phyloP scores from a whole-genome alignment of 1,284 basidiomycete genomes.

The Ceratobasidium sp. region DNA sequence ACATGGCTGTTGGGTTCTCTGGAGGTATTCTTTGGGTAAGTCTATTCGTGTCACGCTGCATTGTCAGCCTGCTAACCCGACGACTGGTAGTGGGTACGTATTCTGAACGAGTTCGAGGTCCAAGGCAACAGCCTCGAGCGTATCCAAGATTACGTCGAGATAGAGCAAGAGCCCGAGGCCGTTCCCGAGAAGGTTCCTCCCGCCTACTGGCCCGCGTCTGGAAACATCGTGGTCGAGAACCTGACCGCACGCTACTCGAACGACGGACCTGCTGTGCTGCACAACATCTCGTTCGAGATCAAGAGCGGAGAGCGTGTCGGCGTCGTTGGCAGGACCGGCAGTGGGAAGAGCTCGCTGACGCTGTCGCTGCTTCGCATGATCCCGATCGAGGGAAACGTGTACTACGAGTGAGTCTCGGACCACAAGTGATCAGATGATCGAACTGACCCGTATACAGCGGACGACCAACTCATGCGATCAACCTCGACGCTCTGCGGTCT shows the following conservation, averaged over 20 bases:
- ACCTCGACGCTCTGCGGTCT: conserved; percentile 64
- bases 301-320: conserved; percentile 53
- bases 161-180: conserved; percentile 40
- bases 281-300: conserved; percentile 52
- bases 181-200: conserved; percentile 38
- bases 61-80: too few relatives aligned
- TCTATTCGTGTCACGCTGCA: neutral
- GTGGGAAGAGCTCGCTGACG: conserved; percentile 53
- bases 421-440: neutral
- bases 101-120: conserved; percentile 53
- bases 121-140: too few relatives aligned
- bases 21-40: conserved; percentile 37
- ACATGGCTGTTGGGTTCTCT: conserved; percentile 38
- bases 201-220: conserved; percentile 43
- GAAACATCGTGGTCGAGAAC: conserved; percentile 39
- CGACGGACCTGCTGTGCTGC: conserved; percentile 50
- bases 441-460: neutral
- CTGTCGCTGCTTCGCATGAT: conserved; percentile 54
- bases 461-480: conserved; percentile 54
- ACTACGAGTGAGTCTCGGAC: conserved; percentile 48
- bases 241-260: too few relatives aligned
- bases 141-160: conserved; percentile 32
- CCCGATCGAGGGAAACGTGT: conserved; percentile 51
- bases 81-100: conserved; percentile 46
- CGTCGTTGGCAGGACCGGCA: too few relatives aligned